Evolutionary conservation across 805 yeast genomes (phyloP).

Genomic region (Wickerhamiella shivajii): DNA sequence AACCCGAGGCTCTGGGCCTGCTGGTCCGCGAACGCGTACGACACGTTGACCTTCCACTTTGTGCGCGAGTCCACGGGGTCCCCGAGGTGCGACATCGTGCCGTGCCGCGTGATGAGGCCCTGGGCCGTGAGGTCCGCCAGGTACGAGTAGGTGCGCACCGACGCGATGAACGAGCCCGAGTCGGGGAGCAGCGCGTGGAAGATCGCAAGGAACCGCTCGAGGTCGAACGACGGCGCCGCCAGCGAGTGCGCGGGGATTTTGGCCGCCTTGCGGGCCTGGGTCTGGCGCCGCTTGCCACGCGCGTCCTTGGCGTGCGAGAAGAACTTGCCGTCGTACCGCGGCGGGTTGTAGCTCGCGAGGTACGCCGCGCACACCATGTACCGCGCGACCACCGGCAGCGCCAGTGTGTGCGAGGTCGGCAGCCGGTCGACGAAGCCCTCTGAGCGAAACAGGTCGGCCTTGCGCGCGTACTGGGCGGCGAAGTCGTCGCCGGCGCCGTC

Average conservation of each 20-base stretch:
- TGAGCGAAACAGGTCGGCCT: conserved; percentile 18
- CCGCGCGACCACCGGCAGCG: conserved; percentile 3
- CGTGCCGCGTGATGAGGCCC: conserved; percentile 31
- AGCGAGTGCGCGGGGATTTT: conserved; percentile 46
- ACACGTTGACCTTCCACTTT: conserved; percentile 65
- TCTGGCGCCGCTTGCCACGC: conserved; percentile 27
- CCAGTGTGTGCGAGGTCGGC: conserved; percentile 2
- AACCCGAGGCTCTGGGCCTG: conserved; percentile 52
- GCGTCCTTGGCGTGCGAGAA: conserved; percentile 51
- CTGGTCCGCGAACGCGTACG: conserved; percentile 47
- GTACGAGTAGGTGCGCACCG: conserved; percentile 31
- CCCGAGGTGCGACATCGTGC: conserved; percentile 8
- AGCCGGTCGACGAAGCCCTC: conserved; percentile 12
- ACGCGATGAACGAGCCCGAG: conserved; percentile 26
- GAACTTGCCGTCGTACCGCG: conserved; percentile 49
- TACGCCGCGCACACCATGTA: conserved; percentile 69
- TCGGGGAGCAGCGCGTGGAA: conserved; percentile 50
- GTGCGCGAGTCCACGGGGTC: conserved; percentile 54
- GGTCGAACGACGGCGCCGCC: conserved; percentile 58
- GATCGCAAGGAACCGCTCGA: conserved; percentile 71
- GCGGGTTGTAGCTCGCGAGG: conserved; percentile 64
- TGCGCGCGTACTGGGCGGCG: conserved; percentile 17
- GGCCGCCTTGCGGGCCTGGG: conserved; percentile 30
- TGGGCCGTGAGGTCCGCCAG: conserved; percentile 45
- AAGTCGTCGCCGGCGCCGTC: conserved; percentile 16